Evolutionary conservation across 1,139 yeast genomes (phyloP), one percentile per base, ranked within the genome.

Genomic region (Suhomyces bribrorum): DNA sequence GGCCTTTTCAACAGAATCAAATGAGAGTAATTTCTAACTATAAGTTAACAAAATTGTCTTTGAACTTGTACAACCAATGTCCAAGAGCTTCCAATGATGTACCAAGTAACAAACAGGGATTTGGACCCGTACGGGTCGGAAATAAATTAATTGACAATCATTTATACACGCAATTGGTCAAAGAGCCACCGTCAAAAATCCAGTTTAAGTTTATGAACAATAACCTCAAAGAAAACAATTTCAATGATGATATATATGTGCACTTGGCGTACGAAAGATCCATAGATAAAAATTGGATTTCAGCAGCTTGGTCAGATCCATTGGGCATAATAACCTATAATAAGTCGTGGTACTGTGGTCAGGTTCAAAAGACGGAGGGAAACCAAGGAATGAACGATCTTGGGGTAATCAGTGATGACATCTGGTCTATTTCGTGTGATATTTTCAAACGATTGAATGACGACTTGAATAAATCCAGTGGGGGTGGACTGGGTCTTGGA

Each of bases 281-380:
- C 0, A 69, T 77, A 5, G 96, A 90, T 55, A 81, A 79, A 45
- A 79, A 77, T 41, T 90, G 97, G 96, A 71, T 88, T 34, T 79
- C 83, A 18, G 95, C 88, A 0, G 84, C 95, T 0, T 88, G 97
- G 95, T 75, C 95, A 0, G 96, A 90, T 54, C 92, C 92, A 36
- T 73, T 76, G 53, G 96, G 96, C 0, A 69, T 69, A 7, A 72
- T 79, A 6, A 77, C 83, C 7, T 72, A 72, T 40, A 75, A 83
- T 1, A 84, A 81, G 48, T 77, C 90, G 1, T 84, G 90, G 90
- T 73, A 70, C 48, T 70, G 81, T 52, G 34, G 53, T 29, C 61
- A 37, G 30, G 48, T 5, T 3, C 36, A 48, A n/a, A 23, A 42
- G 5, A 40, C 38, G 13, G 43, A 36, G 5, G 32, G 34, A 8